Conservation (phyloP, 2,329 filamentous ascomycete genomes). For the Albophoma yamanashiensis region DNA sequence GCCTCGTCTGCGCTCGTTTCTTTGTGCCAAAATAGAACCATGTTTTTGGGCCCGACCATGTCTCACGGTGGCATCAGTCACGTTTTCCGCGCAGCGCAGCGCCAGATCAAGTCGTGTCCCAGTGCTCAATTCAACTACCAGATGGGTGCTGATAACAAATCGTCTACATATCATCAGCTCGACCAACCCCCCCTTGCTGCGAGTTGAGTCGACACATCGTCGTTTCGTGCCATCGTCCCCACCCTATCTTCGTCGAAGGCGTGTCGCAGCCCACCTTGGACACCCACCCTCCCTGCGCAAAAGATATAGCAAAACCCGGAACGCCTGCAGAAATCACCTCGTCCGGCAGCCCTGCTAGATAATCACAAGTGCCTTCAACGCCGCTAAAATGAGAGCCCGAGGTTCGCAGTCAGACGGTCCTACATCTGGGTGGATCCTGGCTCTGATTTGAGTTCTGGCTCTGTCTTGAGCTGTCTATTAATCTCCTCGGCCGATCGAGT, state of each 20-base stretch:
- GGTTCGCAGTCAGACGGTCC: slow-evolving; percentile 5
- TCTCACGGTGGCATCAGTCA: not conserved
- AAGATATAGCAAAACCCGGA: not conserved
- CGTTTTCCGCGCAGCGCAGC: not conserved
- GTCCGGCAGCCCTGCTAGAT: not conserved
- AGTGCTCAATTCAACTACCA: not conserved
- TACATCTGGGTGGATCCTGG: slow-evolving; percentile 10
- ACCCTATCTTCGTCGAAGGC: not conserved
- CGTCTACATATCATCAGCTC: not conserved
- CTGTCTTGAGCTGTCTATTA: slow-evolving; percentile 39
- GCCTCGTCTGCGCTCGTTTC: not conserved
- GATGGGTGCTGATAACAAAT: not conserved
- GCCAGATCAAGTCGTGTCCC: not conserved
- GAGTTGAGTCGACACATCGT: not conserved
- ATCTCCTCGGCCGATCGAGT: slow-evolving; percentile 41
- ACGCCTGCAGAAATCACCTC: not conserved
- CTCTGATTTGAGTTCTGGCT: slow-evolving; percentile 33
- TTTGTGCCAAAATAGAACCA: not conserved
- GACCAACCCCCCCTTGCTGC: not conserved
- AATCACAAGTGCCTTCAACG: slow-evolving; percentile 1
- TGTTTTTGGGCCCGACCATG: not conserved
- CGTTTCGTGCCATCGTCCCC: not conserved
- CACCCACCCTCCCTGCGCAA: not conserved
- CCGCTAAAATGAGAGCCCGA: slow-evolving; percentile 1
- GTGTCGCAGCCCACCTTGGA: not conserved